Percentiles rank a stretch among this genome's conserved stretches.
Evolutionary conservation across 192 early-diverging fungal species (phyloP).

Genomic region (Linnemannia zychae): DNA sequence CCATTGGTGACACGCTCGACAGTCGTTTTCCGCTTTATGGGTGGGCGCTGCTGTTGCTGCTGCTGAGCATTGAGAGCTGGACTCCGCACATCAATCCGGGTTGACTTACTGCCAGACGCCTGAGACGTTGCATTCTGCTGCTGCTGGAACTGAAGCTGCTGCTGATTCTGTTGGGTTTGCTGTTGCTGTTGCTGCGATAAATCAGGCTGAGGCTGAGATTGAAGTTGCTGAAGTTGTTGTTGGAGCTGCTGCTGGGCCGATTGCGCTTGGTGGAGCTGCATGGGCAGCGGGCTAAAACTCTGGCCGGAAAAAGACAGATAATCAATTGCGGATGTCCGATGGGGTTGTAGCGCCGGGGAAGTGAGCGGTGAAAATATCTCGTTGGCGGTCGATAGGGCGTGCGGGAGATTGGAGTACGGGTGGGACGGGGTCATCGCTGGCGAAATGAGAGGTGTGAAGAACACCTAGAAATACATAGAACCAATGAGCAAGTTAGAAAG

Average conservation of each 20-base stretch:
- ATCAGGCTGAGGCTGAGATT: constrained; percentile 29
- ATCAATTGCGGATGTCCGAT: constrained; percentile 40
- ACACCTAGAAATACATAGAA: constrained; percentile 29
- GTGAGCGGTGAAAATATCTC: constrained; percentile 74
- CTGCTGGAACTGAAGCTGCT: constrained; percentile 37
- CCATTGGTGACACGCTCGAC: constrained; percentile 37
- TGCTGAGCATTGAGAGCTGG: constrained; percentile 43
- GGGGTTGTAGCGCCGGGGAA: constrained; percentile 72
- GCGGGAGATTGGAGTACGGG: constrained; percentile 60
- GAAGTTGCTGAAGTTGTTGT: constrained; percentile 46
- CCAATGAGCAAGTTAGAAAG: not conserved
- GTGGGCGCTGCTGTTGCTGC: constrained; percentile 18
- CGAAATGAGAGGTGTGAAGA: constrained; percentile 75
- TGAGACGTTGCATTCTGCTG: constrained; percentile 29
- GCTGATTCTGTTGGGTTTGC: constrained; percentile 9
- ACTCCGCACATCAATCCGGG: constrained; percentile 32
- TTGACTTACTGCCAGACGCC: not conserved
- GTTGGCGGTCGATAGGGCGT: constrained; percentile 51
- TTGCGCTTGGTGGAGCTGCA: constrained; percentile 40
- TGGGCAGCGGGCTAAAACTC: constrained; percentile 37
- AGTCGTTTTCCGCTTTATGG: constrained; percentile 36
- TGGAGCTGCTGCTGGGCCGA: constrained; percentile 39
- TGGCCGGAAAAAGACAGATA: constrained; percentile 41
- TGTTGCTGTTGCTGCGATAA: constrained; percentile 19
- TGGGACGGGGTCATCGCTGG: constrained; percentile 78